phyloP scores from a whole-genome alignment of 176 grass and related monocot species.

The Oryza meyeriana region DNA sequence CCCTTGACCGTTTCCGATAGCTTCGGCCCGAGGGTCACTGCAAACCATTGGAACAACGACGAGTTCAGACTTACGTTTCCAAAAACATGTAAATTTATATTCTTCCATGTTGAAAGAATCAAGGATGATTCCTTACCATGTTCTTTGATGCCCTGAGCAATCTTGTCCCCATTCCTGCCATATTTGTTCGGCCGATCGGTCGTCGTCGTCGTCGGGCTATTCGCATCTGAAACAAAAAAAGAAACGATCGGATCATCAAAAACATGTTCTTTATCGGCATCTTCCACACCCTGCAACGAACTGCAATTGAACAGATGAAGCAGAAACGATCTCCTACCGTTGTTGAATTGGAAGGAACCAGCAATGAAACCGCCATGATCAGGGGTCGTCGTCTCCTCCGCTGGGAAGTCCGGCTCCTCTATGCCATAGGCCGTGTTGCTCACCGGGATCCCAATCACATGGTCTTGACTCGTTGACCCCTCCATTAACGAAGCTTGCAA shows the following conservation, averaged over 20 bases:
- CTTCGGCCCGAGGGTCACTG: constrained; percentile 59
- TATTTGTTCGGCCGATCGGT: constrained; percentile 39
- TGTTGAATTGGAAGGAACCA: constrained; percentile 30
- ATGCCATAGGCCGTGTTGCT: constrained; percentile 51
- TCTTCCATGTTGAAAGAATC: background rate
- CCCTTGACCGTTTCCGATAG: constrained; percentile 70
- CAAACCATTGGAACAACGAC: background rate
- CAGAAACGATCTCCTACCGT: constrained; percentile 36
- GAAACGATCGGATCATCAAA: background rate
- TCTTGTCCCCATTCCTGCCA: constrained; percentile 59
- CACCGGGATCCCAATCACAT: constrained; percentile 77
- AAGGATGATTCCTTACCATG: constrained; percentile 51
- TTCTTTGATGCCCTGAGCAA: constrained; percentile 62
- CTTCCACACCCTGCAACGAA: too few species aligned
- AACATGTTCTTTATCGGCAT: background rate
- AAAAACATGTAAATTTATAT: background rate
- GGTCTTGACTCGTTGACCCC: constrained; percentile 33
- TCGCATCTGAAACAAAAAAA: constrained; percentile 22
- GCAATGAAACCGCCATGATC: constrained; percentile 12
- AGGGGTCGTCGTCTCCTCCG: constrained; percentile 31
- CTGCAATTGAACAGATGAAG: background rate
- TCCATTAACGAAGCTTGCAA: constrained; percentile 23
- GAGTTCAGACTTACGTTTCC: constrained; percentile 23
- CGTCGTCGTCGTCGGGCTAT: background rate
- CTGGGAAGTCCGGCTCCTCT: constrained; percentile 56